phyloP scores from a whole-genome alignment of 2,329 filamentous ascomycete species.

The Penicillium crustosum region DNA sequence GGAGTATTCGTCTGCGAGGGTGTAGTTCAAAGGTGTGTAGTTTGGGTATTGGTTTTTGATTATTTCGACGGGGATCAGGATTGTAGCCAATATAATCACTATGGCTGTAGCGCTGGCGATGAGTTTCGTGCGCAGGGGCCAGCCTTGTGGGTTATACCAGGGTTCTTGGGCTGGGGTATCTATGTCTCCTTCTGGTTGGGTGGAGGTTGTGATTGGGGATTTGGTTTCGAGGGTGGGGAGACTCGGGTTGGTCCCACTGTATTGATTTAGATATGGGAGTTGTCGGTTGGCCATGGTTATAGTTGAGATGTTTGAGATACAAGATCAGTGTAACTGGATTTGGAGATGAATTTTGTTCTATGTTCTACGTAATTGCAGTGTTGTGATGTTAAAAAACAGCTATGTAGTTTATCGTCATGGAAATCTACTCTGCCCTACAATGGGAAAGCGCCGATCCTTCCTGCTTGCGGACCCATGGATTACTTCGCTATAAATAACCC shows the following conservation, averaged over 20 bases:
- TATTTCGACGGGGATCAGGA: slow-evolving; percentile 47
- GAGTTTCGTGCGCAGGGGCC: slow-evolving; percentile 56
- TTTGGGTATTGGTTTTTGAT: slow-evolving; percentile 45
- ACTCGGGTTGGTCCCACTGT: slow-evolving; percentile 22
- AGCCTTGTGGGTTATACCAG: slow-evolving; percentile 53
- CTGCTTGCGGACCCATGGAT: not conserved
- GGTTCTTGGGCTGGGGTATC: slow-evolving; percentile 9
- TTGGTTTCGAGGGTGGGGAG: slow-evolving; percentile 23
- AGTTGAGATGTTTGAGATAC: not conserved
- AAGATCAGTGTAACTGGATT: not conserved
- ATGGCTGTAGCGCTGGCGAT: slow-evolving; percentile 42
- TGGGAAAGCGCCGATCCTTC: not conserved
- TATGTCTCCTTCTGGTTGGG: slow-evolving; percentile 6
- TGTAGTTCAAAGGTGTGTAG: slow-evolving; percentile 45
- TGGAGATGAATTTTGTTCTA: not conserved
- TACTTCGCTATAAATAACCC: not conserved
- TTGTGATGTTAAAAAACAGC: not conserved
- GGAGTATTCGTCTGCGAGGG: slow-evolving; percentile 43
- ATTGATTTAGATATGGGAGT: slow-evolving; percentile 21
- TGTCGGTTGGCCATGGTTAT: slow-evolving; percentile 15
- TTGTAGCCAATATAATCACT: slow-evolving; percentile 49
- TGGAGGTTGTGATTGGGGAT: slow-evolving; percentile 16
- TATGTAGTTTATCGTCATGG: slow-evolving; percentile 5
- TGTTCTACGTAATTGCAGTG: not conserved
- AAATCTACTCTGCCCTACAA: not conserved